A percentile compares a stretch with the other conserved stretches of the same genome.
Conservation (phyloP, 139 green algal species). For the Volvox africanus region DNA sequence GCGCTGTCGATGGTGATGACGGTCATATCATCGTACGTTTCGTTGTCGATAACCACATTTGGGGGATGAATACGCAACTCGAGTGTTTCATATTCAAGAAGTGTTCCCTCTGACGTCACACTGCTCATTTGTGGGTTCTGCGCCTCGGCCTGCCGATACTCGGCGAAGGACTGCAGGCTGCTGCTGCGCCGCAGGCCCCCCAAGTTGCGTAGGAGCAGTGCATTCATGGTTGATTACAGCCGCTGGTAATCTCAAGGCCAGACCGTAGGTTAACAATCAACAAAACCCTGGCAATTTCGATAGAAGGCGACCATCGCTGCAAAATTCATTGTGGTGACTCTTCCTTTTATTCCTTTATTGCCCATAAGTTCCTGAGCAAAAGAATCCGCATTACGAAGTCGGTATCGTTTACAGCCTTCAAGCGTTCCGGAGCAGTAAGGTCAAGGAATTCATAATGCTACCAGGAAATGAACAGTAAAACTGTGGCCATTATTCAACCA, state of each 20-base stretch:
- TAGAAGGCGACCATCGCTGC: neutral
- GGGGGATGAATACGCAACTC: conserved; percentile 87
- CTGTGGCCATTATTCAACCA: too few species aligned
- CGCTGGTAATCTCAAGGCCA: too few species aligned
- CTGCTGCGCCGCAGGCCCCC: conserved; percentile 28
- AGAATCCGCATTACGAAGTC: too few species aligned
- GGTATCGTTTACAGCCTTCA: too few species aligned
- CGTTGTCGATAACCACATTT: conserved; percentile 88
- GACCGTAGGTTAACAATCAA: neutral
- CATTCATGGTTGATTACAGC: conserved; percentile 46
- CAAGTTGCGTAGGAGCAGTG: conserved; percentile 50
- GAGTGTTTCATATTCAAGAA: conserved; percentile 88
- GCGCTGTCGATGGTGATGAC: conserved; percentile 93
- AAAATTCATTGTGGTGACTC: neutral
- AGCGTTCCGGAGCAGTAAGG: too few species aligned
- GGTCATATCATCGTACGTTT: conserved; percentile 77
- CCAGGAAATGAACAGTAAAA: too few species aligned
- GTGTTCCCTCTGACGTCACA: conserved; percentile 69
- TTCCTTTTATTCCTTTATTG: too few species aligned
- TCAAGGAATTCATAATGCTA: too few species aligned
- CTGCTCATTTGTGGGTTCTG: conserved; percentile 50
- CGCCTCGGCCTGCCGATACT: conserved; percentile 61
- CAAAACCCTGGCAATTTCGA: neutral
- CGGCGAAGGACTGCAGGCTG: conserved; percentile 61
- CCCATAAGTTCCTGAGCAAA: too few species aligned